Evolutionary conservation across 179 eudicot genomes (phyloP), one percentile per base, ranked within the genome.

Genomic region (Silene noctiflora): DNA sequence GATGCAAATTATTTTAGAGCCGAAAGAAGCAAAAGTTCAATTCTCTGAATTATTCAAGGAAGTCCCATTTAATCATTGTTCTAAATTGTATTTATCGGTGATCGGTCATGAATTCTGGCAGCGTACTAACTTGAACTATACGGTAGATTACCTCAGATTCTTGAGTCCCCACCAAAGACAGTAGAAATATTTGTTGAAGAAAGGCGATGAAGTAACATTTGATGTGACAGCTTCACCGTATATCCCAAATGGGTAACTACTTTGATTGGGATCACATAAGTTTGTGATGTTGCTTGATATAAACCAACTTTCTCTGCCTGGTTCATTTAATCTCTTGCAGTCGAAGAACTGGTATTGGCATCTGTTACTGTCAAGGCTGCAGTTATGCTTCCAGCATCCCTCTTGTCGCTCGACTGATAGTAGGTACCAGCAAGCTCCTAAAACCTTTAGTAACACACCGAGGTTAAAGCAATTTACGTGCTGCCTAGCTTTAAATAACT

Each of bases 81-180:
- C 39, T 33, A 4, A 33, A 33, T 33, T 4, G 39, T 33, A 33
- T 33, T 33, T 33, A 4, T 29, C 4, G 33, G 33, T 29, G 33
- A 29, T 29, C 33, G 3, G 33, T 29, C 3, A 29, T 29, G 33
- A 29, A 25, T 25, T 25, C 27, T 29, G 33, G 33, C 33, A 29
- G 33, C 4, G 33, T 29, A 29, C 33, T 29, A 29, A 29, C 46
- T 39, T 8, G 46, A 11, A 39, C 46, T 39, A 39, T 0, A 4
- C 46, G 4, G 46, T 39, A 39, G 46, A 39, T 24, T 83, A 92
- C 98, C 96, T 85, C 81, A 94, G 83, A 79, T 85, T 91, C 78
- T 79, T 83, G 75, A 94, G 86, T 48, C 97, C 97, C 89, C 96
- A 94, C 98, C 97, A 94, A 46, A 94, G 87, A 77, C 98, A 90